phyloP scores from a whole-genome alignment of 2,329 filamentous ascomycete species.

The Colletotrichum siamense region DNA sequence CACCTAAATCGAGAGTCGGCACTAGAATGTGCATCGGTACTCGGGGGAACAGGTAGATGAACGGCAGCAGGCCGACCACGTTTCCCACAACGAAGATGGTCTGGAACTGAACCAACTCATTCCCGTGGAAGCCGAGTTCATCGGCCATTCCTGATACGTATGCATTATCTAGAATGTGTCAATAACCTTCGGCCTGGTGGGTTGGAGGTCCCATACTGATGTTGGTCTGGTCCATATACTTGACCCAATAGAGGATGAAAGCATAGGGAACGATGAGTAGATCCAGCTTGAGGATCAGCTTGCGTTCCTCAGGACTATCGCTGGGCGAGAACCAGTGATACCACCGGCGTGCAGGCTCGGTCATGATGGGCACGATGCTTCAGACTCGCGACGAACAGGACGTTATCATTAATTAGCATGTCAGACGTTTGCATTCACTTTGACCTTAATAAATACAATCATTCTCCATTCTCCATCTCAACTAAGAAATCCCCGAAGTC shows the following conservation, averaged over 20 bases:
- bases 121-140: constrained; percentile 5
- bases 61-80: constrained; percentile 56
- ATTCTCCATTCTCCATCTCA: too few relatives aligned
- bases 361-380: not conserved
- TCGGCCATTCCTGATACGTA: constrained; percentile 10
- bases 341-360: not conserved
- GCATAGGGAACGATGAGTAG: constrained; percentile 61
- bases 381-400: too few relatives aligned
- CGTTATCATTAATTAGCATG: too few relatives aligned
- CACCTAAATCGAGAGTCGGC: constrained; percentile 51
- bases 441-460: not conserved
- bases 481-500: not conserved
- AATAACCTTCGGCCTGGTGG: too few relatives aligned
- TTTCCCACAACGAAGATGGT: constrained; percentile 40
- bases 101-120: not conserved
- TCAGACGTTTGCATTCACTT: not conserved
- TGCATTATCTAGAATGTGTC: not conserved
- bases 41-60: constrained; percentile 54
- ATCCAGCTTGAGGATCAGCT: constrained; percentile 61
- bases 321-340: constrained; percentile 52
- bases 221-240: constrained; percentile 61
- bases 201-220: constrained; percentile 41
- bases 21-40: constrained; percentile 54
- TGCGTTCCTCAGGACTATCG: constrained; percentile 55
- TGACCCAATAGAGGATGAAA: constrained; percentile 60